phyloP scores from a whole-genome alignment of 192 early-diverging fungal species.

The Linderina pennispora region DNA sequence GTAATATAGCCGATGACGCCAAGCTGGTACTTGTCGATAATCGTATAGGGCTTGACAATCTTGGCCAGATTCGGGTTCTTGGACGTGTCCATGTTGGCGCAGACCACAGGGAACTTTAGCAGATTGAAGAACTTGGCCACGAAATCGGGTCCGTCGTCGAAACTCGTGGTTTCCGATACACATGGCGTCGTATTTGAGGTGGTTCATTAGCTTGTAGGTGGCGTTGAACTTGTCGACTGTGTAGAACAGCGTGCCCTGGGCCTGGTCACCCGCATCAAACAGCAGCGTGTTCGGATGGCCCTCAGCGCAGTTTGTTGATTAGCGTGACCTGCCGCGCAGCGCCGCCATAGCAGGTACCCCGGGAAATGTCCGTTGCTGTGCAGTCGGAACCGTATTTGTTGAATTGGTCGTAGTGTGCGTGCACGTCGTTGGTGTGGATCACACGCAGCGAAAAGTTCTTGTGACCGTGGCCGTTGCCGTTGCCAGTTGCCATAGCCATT shows the following conservation, averaged over 20 bases:
- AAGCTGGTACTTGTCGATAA: slow-evolving; percentile 57
- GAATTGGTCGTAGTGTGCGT: slow-evolving; percentile 48
- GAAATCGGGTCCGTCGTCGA: slow-evolving; percentile 56
- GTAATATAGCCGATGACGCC: slow-evolving; percentile 63
- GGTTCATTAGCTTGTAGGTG: slow-evolving; percentile 53
- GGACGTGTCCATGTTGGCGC: slow-evolving; percentile 61
- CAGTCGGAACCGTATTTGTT: slow-evolving; percentile 49
- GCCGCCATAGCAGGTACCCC: slow-evolving; percentile 51
- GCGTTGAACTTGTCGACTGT: slow-evolving; percentile 47
- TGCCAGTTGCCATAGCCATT: not conserved
- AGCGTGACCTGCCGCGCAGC: slow-evolving; percentile 57
- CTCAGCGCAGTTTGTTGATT: slow-evolving; percentile 49
- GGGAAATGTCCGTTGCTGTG: slow-evolving; percentile 24
- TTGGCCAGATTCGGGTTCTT: slow-evolving; percentile 34
- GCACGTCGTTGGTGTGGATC: slow-evolving; percentile 51
- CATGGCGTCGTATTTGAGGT: slow-evolving; percentile 57
- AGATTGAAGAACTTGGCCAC: slow-evolving; percentile 49
- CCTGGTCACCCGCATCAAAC: slow-evolving; percentile 65
- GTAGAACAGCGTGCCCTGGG: slow-evolving; percentile 61
- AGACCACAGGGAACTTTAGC: slow-evolving; percentile 57
- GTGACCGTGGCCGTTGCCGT: not conserved
- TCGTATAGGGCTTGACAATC: slow-evolving; percentile 60
- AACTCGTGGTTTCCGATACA: slow-evolving; percentile 65
- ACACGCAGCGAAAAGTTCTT: slow-evolving; percentile 16
- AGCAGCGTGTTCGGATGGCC: slow-evolving; percentile 50